Evolutionary conservation across 495 filamentous ascomycete genomes (phyloP), one percentile per base, ranked within the genome.

Genomic region (Platismatia glauca): DNA sequence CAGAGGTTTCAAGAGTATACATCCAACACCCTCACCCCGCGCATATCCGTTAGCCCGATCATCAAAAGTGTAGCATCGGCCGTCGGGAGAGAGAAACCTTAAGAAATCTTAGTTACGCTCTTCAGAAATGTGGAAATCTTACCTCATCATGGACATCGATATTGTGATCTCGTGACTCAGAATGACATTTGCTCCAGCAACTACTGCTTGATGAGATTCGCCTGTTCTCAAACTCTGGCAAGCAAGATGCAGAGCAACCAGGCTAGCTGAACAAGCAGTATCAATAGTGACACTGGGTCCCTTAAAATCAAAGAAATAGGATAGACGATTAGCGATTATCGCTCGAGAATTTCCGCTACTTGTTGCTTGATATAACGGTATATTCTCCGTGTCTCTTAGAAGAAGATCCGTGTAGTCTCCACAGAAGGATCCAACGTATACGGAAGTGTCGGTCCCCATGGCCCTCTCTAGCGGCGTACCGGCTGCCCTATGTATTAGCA

Each of bases 171-270:
- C 55, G 63, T 29, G 35, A 62, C 67, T 61, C 9, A 77, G 48
- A 39, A 76, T 75, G n/a, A 78, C 27, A 61, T 78, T 75, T 13
- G 73, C 71, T 1, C 76, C 77, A 8, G 67, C 71, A 4, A 74
- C 77, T 52, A 79, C 68, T 0, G 77, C 78, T 46, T 74, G 73
- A 8, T 69, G 66, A 41, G 76, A 72, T 24, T 82, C 79, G 3
- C 78, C 75, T 2, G 68, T 68, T 18, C 74, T 68, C 24, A 85
- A 68, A 35, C 70, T 73, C 31, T 79, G 77, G 24, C 71, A 74
- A 0, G 80, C 84, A 16, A 79, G 67, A 67, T 85, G 77, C 8
- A 86, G 58, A 0, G 78, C 79, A 0, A 79, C 65, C 31, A 85
- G 68, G 60, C 78, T 79, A 4, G 77, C 75, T 0, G 77, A 81